These are phyloP conservation scores for Luzula sylvatica DNA, from an alignment of 176 grass and related monocot genomes.

Conservation along the genomic window DNA sequence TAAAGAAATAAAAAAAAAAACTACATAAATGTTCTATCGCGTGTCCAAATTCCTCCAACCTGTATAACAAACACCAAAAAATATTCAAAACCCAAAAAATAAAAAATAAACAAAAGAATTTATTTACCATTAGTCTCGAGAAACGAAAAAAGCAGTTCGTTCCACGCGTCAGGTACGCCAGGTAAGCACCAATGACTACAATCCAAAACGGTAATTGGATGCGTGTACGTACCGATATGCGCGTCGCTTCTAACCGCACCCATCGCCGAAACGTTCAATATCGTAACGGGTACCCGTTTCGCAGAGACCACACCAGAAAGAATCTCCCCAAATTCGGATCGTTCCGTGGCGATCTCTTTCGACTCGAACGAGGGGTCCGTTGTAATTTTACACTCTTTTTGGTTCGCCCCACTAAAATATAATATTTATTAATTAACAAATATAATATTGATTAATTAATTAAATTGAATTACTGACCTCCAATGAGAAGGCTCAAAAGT, in stretches of 20 bases:
- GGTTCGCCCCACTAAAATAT: conserved; percentile 47
- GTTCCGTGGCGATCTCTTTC: conserved; percentile 35
- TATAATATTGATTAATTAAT: conserved; percentile 1
- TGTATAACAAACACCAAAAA: too few relatives aligned
- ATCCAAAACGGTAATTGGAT: conserved; percentile 81
- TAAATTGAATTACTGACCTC: conserved; percentile 40
- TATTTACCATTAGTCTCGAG: conserved; percentile 48
- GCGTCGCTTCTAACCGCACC: conserved; percentile 86
- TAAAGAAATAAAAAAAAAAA: too few relatives aligned
- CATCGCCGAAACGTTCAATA: conserved; percentile 88
- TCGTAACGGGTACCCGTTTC: conserved; percentile 50
- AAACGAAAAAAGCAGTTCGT: conserved; percentile 78
- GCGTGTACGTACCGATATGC: conserved; percentile 76
- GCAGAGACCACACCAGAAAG: conserved; percentile 43
- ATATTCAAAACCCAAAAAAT: too few relatives aligned
- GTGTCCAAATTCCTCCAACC: too few relatives aligned
- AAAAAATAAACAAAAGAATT: too few relatives aligned
- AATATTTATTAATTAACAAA: background rate
- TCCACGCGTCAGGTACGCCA: conserved; percentile 87
- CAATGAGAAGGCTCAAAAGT: conserved; percentile 97
- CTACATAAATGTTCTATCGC: too few relatives aligned
- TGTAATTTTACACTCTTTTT: conserved; percentile 73
- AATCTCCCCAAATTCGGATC: conserved; percentile 67
- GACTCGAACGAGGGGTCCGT: conserved; percentile 54
- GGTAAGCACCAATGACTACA: conserved; percentile 98